Base-by-base conservation (phyloP, 2,329 filamentous ascomycete species). In the Diaporthe sp. region DNA sequence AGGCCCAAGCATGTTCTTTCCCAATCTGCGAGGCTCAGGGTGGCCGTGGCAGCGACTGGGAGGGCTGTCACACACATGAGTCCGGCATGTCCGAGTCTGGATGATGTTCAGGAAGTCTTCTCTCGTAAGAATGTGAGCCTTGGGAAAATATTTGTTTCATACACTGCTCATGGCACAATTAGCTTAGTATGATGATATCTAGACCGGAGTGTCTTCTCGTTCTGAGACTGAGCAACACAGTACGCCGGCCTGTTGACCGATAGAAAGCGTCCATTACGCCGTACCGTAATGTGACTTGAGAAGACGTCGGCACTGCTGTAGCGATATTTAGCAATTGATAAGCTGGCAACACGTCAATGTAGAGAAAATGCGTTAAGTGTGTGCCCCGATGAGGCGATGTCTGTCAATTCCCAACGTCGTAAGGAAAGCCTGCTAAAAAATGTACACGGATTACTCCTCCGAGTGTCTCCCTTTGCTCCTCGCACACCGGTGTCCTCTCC, bases 361-460 rank as follows among this genome's bases (percentile, higher is more conserved):
- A 60, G 46, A 57, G n/a, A 8, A 49, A 42, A 17, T 25, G 49
- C 37, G 22, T 22, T 46, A 60, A 42, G 65, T 70, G 31, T 25
- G 28, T 53, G 51, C 61, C 58, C 49, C 58, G 25, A 55, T 65
- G 39, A 51, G 60, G 71, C 60, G 58, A 73, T 51, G 71, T 55
- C 22, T 73, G n/a, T 62, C 55, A 53, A 76, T 73, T 77, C 75
- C 76, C 71, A 46, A 71, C 75, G 55, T 74, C 75, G 73, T 73
- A 75, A 73, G 68, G 71, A 75, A 71, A 75, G 75, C 71, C 77
- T 78, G 49, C 28, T 77, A 73, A 78, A 79, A 77, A 83, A 85
- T 85, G 80, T 85, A 86, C 84, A 85, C 81, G 83, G 83, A 82
- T 84, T 82, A 82, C 81, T 80, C 80, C 79, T 78, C 71, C 58